Base-by-base conservation (phyloP, 352 stramenopile species). In the Phytophthora cactorum region DNA sequence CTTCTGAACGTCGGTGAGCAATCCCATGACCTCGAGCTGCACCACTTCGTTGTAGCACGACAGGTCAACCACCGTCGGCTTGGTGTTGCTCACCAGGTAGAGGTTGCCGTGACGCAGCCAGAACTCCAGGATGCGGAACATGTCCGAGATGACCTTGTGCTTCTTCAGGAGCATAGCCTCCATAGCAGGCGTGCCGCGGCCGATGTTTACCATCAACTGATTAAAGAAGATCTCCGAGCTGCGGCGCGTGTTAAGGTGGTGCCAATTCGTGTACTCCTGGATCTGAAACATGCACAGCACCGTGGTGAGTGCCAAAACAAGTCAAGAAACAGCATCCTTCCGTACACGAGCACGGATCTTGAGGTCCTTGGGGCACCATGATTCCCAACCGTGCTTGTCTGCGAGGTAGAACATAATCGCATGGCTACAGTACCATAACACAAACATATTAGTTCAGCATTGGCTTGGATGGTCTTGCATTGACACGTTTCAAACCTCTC, bases 21-120 rank as follows among this genome's bases (percentile, higher is more conserved):
- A 47, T 0, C 77, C 81, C 81, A 90, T 88, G 55, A 90, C 79
- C 53, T 92, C 80, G 4, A 92, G 77, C 69, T 92, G 84, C 38
- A 89, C 72, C 14, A 92, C 74, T 66, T 92, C 84, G 59, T 88
- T 90, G 77, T 92, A 92, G 70, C 84, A 92, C 52, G 81, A 90
- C n/a, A 92, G 60, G 60, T 92, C 84, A 22, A 76, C 84, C 3
- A 92, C 34, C 10, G 84, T 89, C 11, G 84, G 84, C 31, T 88
- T 72, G 29, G 68, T 76, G 54, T 60, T 71, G 57, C 78, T 90
- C 72, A 88, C 78, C 43, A 92, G 53, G 66, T 86, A 90, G 25
- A 75, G 41, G 63, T 89, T 89, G 47, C 67, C 78, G 46, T 86
- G 66, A 46, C 80, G 78, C 52, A 92, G 51, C 84, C 84, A 89